Evolutionary conservation across 257 asterid genomes (phyloP).

Genomic region (Primulina tabacum): DNA sequence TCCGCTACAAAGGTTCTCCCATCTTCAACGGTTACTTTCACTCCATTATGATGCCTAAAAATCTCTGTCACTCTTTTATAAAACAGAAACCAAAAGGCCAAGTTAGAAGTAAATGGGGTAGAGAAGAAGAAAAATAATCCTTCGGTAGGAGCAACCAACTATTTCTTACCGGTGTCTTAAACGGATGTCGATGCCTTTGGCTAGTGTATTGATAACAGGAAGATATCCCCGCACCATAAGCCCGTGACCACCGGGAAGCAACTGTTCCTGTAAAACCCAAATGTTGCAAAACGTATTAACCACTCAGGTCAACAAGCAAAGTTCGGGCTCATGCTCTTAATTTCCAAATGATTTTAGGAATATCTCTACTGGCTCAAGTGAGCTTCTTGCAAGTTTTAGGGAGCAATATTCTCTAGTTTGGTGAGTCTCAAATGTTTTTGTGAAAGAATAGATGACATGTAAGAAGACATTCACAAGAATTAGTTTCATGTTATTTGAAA

Average conservation of each 20-base stretch:
- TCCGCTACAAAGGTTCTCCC: constrained; percentile 83
- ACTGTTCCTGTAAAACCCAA: constrained; percentile 57
- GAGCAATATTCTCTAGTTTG: constrained; percentile 5
- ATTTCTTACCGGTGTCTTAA: constrained; percentile 62
- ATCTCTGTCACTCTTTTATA: constrained; percentile 64
- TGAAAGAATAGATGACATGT: background rate
- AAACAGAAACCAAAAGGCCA: constrained; percentile 8
- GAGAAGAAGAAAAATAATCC: background rate
- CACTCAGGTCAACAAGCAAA: constrained; percentile 14
- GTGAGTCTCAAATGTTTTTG: background rate
- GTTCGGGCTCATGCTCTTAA: background rate
- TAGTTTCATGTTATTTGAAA: constrained; percentile 7
- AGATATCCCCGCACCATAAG: constrained; percentile 96
- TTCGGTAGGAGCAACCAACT: background rate
- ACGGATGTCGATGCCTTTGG: constrained; percentile 92
- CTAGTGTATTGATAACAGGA: constrained; percentile 92
- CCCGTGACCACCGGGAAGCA: constrained; percentile 99
- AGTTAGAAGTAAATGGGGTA: background rate
- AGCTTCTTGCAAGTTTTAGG: background rate
- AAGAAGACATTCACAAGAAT: constrained; percentile 9
- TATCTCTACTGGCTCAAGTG: background rate
- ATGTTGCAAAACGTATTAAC: background rate
- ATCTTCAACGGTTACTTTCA: constrained; percentile 79
- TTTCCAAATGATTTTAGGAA: background rate
- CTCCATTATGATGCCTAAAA: constrained; percentile 73